A percentile compares a stretch with the other conserved stretches of the same genome.
Conservation (phyloP, 495 filamentous ascomycete genomes). For the Saxophila tyrrhenica region DNA sequence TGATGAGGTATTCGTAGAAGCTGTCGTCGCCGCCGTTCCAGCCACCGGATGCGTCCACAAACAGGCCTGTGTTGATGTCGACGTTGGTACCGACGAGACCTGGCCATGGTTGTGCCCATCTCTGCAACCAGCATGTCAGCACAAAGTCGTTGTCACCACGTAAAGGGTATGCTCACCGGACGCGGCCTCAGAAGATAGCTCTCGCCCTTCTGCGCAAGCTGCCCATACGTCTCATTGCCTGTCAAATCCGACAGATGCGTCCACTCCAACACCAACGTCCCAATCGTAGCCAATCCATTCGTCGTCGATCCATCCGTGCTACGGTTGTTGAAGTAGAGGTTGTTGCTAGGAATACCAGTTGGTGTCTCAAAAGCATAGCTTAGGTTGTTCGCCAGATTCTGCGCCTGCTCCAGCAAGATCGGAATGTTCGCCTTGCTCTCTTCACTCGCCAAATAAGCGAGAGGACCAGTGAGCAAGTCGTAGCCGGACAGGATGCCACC, state of each 20-base stretch:
- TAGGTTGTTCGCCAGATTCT: conserved; percentile 57
- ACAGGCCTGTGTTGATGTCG: conserved; percentile 51
- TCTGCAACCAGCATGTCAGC: not conserved
- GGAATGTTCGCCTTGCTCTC: conserved; percentile 35
- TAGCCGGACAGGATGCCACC: conserved; percentile 72
- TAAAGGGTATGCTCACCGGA: conserved; percentile 33
- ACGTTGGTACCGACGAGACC: conserved; percentile 65
- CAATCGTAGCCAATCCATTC: conserved; percentile 28
- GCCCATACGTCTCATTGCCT: conserved; percentile 51
- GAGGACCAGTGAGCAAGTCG: conserved; percentile 65
- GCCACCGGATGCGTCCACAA: conserved; percentile 54
- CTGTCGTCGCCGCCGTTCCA: conserved; percentile 77
- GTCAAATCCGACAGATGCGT: conserved; percentile 70
- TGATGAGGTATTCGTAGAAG: conserved; percentile 89
- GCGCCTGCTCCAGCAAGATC: conserved; percentile 52
- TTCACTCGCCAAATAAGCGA: conserved; percentile 36
- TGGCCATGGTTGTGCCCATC: conserved; percentile 57
- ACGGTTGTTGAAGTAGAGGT: conserved; percentile 45
- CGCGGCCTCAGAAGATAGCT: conserved; percentile 58
- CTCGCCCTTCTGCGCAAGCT: conserved; percentile 57
- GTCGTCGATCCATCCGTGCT: conserved; percentile 5
- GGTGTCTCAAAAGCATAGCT: conserved; percentile 69
- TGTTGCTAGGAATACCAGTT: conserved; percentile 66
- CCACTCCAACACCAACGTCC: conserved; percentile 63
- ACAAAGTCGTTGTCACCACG: no score